These are phyloP conservation scores for Saccharomycopsis sp. DNA, from an alignment of 805 yeast species.

Conservation along the genomic window DNA sequence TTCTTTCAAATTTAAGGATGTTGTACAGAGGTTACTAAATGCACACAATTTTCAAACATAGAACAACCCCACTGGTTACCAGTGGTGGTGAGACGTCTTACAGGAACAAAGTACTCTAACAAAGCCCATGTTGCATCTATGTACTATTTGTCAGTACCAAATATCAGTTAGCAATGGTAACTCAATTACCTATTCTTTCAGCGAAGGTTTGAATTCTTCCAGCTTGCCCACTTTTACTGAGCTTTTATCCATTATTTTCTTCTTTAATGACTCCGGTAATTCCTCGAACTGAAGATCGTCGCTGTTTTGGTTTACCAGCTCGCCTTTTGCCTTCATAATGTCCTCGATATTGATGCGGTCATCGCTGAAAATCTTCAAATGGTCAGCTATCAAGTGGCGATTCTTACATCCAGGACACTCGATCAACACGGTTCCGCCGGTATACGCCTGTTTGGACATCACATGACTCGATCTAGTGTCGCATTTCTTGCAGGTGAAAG, in stretches of 20 bases:
- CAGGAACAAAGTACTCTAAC: too few species aligned
- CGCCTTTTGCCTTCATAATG: conserved; percentile 69
- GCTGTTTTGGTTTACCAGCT: conserved; percentile 46
- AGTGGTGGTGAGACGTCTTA: too few species aligned
- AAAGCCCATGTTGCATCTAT: too few species aligned
- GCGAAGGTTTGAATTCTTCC: too few species aligned
- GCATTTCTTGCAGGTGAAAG: conserved; percentile 90
- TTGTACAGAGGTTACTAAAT: too few species aligned
- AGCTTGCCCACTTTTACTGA: not conserved
- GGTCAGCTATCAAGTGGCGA: conserved; percentile 89
- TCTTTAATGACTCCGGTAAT: conserved; percentile 50
- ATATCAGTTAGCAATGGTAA: too few species aligned
- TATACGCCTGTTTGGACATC: conserved; percentile 90
- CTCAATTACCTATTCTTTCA: too few species aligned
- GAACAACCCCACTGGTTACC: too few species aligned
- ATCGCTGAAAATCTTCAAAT: conserved; percentile 77
- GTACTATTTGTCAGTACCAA: too few species aligned
- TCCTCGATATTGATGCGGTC: conserved; percentile 72
- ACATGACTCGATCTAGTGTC: conserved; percentile 76
- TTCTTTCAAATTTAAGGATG: too few species aligned
- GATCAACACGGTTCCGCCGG: conserved; percentile 76
- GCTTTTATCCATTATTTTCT: conserved; percentile 9
- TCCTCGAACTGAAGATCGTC: conserved; percentile 66
- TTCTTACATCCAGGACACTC: conserved; percentile 89
- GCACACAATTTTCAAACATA: too few species aligned